A percentile compares a stretch with the other conserved stretches of the same genome.
phyloP scores from a whole-genome alignment of 768 basidiomycete species.

The Rhizopogon vinicolor region DNA sequence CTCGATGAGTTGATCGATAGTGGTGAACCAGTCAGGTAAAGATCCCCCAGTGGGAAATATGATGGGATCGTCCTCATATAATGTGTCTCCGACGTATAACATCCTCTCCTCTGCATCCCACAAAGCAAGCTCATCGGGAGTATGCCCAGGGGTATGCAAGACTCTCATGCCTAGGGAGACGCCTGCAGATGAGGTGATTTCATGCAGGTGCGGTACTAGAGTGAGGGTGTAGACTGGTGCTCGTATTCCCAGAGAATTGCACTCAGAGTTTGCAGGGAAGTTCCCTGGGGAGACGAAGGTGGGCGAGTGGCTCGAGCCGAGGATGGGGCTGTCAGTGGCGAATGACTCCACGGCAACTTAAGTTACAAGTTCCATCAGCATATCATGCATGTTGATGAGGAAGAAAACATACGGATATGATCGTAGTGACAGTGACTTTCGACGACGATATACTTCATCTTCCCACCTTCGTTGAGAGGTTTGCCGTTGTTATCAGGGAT shows the following conservation, averaged over 20 bases:
- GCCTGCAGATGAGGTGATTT: conserved; percentile 19
- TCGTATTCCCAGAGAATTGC: conserved; percentile 33
- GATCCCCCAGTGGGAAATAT: conserved; percentile 53
- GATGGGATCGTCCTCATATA: conserved; percentile 52
- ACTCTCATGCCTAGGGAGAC: conserved; percentile 34
- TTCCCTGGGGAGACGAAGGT: conserved; percentile 37
- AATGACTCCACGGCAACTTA: conserved; percentile 49
- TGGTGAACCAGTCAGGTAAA: conserved; percentile 44
- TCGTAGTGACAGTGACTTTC: conserved; percentile 56
- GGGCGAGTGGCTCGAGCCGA: conserved; percentile 45
- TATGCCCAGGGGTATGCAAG: conserved; percentile 56
- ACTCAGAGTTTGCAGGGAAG: conserved; percentile 43
- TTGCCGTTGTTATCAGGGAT: conserved; percentile 37
- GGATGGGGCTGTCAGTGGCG: conserved; percentile 39
- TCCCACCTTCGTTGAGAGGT: conserved; percentile 40
- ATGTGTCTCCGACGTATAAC: conserved; percentile 54
- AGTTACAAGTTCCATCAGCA: neutral
- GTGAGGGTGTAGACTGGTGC: conserved; percentile 42
- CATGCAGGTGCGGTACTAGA: conserved; percentile 39
- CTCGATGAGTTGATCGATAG: conserved; percentile 37
- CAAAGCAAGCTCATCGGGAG: conserved; percentile 52
- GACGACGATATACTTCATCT: conserved; percentile 42
- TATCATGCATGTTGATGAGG: neutral
- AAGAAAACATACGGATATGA: conserved; percentile 44
- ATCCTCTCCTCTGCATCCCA: conserved; percentile 46